Base-by-base conservation (phyloP, 768 basidiomycete genomes). In the Pleurotus pulmonarius region DNA sequence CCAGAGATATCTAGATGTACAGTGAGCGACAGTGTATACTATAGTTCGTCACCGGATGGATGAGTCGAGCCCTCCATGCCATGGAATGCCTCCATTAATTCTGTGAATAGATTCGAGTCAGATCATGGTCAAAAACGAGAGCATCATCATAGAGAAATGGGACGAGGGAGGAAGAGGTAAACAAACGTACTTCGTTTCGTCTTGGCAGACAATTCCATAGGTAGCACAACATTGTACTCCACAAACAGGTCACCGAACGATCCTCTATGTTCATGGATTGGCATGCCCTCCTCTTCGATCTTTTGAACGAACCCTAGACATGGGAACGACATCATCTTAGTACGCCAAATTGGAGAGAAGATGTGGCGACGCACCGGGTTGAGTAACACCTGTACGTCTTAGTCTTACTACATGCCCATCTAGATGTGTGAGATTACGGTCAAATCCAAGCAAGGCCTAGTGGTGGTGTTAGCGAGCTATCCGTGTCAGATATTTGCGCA, bases 381-480 rank as follows among this genome's bases (percentile, higher is more conserved):
- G 97, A 39, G 97, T 98, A 0, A 96, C 92, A 13, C 86, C 88
- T 40, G 79, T 75, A 52, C 94, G 81, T 40, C 78, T 77, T 8
- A 98, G 72, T 49, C 78, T 75, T 38, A 98, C 81, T 26, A 77
- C 71, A 66, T 89, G 89, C 4, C 94, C 96, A 65, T 98, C 97
- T 57, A 99, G 78, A 71, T 95, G 94, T 3, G 90, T 93, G 55
- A 99, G 70, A 65, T 94, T 94, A 40, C 86, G 85, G 66, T 93
- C 82, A 73, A 99, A 98, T n/a, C 97, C 97, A 22, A 99, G 78
- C n/a, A 98, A 73, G 12, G 96, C 95, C 95, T 98, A 59, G 34
- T 39, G 38, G 57, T 11, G 15, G 46, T 22, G 13, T 44, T 4
- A 15, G 56, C 46, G 37, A 18, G 53, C 16, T 60, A 56, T 18